Conservation (phyloP, 495 filamentous ascomycete species). For the Aspergillus steynii region DNA sequence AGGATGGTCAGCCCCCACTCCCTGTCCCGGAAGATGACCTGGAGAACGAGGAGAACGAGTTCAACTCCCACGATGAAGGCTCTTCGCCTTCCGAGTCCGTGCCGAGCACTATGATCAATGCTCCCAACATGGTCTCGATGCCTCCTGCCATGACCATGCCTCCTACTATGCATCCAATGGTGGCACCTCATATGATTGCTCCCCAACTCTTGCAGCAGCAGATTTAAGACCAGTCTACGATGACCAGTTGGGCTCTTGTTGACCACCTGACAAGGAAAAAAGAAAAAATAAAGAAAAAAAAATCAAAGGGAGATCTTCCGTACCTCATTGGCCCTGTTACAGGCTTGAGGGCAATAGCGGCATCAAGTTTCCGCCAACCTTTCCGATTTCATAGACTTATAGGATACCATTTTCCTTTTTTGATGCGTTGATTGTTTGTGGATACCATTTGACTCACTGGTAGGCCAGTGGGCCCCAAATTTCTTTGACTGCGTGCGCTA, state of each 20-base stretch:
- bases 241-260: background rate
- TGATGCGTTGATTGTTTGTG: background rate
- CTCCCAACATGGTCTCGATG: constrained; percentile 43
- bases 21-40: constrained; percentile 68
- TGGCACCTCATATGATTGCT: constrained; percentile 44
- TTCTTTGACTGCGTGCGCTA: background rate
- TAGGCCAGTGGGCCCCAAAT: background rate
- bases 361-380: background rate
- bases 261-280: no score
- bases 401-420: constrained; percentile 13
- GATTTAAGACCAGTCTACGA: constrained; percentile 30
- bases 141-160: constrained; percentile 39
- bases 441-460: background rate
- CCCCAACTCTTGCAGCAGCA: constrained; percentile 50
- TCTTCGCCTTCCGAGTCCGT: constrained; percentile 54
- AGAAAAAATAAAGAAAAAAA: background rate
- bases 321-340: background rate
- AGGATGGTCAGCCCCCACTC: constrained; percentile 64
- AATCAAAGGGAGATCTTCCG: background rate
- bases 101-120: constrained; percentile 34
- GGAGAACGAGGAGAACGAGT: constrained; percentile 71
- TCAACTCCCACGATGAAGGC: constrained; percentile 72
- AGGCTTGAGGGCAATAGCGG: background rate
- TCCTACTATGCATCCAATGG: constrained; percentile 36
- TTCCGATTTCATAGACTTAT: background rate